A percentile compares a stretch with the other conserved stretches of the same genome.
phyloP scores from a whole-genome alignment of 2,329 filamentous ascomycete genomes.

The Clonostachys chloroleuca region DNA sequence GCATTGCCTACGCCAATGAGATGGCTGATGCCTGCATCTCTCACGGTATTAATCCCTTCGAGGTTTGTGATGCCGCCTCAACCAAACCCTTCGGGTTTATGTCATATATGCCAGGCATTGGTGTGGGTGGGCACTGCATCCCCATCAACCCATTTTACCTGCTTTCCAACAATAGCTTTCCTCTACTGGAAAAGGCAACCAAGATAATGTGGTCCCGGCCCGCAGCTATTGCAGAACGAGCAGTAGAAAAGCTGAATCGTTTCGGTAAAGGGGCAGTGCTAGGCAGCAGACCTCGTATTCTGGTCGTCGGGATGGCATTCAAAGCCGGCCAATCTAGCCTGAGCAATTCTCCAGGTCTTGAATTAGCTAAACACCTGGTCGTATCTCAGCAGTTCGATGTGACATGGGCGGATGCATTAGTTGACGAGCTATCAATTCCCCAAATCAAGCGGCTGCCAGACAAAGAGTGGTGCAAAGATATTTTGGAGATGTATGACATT shows the following conservation, averaged over 20 bases:
- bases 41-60: constrained; percentile 42
- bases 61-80: constrained; percentile 41
- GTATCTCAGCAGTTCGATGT: constrained; percentile 31
- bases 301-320: constrained; percentile 45
- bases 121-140: constrained; percentile 53
- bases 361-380: constrained; percentile 29
- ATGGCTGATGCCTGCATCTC: constrained; percentile 47
- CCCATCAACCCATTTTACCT: constrained; percentile 52
- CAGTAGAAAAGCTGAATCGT: not conserved
- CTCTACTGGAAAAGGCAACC: constrained; percentile 36
- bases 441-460: constrained; percentile 30
- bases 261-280: not conserved
- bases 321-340: constrained; percentile 42
- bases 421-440: constrained; percentile 32
- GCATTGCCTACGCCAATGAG: constrained; percentile 50
- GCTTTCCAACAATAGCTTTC: constrained; percentile 39
- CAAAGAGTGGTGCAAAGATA: constrained; percentile 27
- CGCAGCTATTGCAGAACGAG: not conserved
- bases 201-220: constrained; percentile 38
- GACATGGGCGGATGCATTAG: constrained; percentile 36
- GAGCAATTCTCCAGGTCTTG: constrained; percentile 40
- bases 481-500: constrained; percentile 32
- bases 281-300: constrained; percentile 12
- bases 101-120: constrained; percentile 38
- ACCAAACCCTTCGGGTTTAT: constrained; percentile 51